Evolutionary conservation across 768 basidiomycete genomes (phyloP).

Genomic region (Termitomyces sp.): DNA sequence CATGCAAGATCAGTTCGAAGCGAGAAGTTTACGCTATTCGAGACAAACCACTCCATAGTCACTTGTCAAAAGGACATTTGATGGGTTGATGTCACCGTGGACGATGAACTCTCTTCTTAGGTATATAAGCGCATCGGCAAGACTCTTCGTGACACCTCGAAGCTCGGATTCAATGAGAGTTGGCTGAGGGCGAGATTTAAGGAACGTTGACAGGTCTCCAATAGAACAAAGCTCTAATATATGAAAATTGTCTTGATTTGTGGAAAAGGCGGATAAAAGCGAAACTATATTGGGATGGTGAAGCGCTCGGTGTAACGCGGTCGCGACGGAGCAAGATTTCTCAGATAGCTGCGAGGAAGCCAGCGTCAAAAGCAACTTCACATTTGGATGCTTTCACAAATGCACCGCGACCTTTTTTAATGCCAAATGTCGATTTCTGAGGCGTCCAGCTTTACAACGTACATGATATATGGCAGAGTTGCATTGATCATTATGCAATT

Average conservation of each 20-base stretch:
- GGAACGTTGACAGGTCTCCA: conserved; percentile 32
- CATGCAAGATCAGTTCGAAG: background rate
- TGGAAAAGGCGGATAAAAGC: conserved; percentile 37
- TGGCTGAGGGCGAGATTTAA: conserved; percentile 19
- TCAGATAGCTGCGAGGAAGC: conserved; percentile 2
- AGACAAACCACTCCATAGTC: conserved; percentile 37
- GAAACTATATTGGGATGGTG: conserved; percentile 49
- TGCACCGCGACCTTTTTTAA: conserved; percentile 35
- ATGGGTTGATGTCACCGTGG: conserved; percentile 39
- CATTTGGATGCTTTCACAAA: background rate
- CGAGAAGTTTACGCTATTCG: background rate
- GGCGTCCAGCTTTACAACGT: conserved; percentile 40
- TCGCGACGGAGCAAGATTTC: conserved; percentile 11
- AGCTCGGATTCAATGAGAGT: conserved; percentile 31
- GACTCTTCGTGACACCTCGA: conserved; percentile 32
- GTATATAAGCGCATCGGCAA: conserved; percentile 41
- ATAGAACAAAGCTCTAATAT: conserved; percentile 43
- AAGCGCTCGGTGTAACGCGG: conserved; percentile 35
- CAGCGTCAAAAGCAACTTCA: background rate
- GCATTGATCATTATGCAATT: conserved; percentile 22
- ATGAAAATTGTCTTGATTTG: conserved; percentile 29
- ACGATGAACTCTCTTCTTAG: conserved; percentile 38
- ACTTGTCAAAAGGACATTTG: conserved; percentile 35
- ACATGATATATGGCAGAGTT: conserved; percentile 34
- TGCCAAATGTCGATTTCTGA: conserved; percentile 38